These are phyloP conservation scores for Colletotrichum siamense DNA, from an alignment of 2,329 filamentous ascomycete genomes.

Conservation along the genomic window DNA sequence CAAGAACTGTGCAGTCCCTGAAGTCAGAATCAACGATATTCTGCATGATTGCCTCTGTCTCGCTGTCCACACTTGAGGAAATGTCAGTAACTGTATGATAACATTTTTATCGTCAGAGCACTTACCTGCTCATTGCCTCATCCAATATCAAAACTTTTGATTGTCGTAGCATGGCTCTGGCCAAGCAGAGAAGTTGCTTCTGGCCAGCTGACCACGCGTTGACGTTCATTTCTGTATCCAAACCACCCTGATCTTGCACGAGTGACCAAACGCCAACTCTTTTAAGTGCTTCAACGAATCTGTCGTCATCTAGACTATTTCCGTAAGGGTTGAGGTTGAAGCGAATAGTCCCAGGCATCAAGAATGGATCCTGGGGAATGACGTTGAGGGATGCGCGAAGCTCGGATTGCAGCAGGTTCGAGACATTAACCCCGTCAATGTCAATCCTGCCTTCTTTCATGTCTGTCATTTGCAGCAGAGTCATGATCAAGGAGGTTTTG, in stretches of 20 bases:
- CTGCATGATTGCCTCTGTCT: constrained; percentile 28
- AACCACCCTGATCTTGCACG: neutral
- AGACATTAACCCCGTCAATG: neutral
- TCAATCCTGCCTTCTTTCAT: neutral
- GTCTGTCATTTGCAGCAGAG: neutral
- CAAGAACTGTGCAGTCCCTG: constrained; percentile 24
- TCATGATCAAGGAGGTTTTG: neutral
- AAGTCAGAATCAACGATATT: constrained; percentile 27
- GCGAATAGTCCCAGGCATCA: neutral
- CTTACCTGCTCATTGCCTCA: constrained; percentile 8
- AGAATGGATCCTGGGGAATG: neutral
- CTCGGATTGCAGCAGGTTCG: neutral
- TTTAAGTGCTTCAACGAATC: neutral
- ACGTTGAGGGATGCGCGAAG: neutral
- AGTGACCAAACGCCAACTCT: neutral
- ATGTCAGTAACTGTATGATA: neutral
- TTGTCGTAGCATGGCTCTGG: neutral
- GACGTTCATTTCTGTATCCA: neutral
- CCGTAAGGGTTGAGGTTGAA: neutral
- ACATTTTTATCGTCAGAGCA: neutral
- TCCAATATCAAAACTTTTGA: neutral
- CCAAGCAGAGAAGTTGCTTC: constrained; percentile 8
- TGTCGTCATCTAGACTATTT: neutral
- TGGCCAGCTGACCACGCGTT: neutral
- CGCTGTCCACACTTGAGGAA: constrained; percentile 23